Evolutionary conservation across 495 filamentous ascomycete species (phyloP).

Genomic region (Bathelium albidoporum): DNA sequence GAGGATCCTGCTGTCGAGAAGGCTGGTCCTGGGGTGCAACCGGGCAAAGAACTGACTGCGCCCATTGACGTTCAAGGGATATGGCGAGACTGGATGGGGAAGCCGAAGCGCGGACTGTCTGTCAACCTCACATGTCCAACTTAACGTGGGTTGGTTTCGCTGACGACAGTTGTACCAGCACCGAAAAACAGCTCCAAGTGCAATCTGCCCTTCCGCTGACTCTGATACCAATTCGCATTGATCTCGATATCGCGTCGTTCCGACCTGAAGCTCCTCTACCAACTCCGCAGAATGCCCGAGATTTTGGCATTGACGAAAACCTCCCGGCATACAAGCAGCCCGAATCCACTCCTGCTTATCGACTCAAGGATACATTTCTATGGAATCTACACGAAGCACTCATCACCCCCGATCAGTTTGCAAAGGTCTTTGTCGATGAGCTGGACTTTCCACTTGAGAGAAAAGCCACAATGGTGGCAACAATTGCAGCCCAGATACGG

Average conservation of each 20-base stretch:
- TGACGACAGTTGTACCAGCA: constrained; percentile 21
- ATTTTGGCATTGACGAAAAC: constrained; percentile 51
- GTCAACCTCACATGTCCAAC: constrained; percentile 18
- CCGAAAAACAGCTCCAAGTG: constrained; percentile 67
- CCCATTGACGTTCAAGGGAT: constrained; percentile 82
- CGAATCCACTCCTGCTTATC: constrained; percentile 68
- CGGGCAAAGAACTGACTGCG: constrained; percentile 70
- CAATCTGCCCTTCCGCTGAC: constrained; percentile 80
- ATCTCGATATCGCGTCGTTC: constrained; percentile 79
- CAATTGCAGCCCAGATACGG: constrained; percentile 88
- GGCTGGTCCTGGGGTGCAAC: constrained; percentile 55
- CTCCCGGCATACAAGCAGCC: constrained; percentile 65
- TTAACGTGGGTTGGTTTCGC: not conserved
- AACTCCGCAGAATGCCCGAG: constrained; percentile 48
- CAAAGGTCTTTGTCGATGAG: constrained; percentile 79
- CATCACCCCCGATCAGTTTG: constrained; percentile 92
- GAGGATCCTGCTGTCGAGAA: constrained; percentile 51
- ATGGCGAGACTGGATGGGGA: constrained; percentile 91
- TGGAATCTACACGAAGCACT: constrained; percentile 97
- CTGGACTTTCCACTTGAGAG: constrained; percentile 73
- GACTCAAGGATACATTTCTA: constrained; percentile 85
- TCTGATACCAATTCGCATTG: constrained; percentile 91
- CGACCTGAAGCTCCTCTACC: constrained; percentile 64
- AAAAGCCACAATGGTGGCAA: constrained; percentile 47
- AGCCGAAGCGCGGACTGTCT: constrained; percentile 46